Percentiles rank a stretch among this genome's conserved stretches.
Evolutionary conservation across 2,329 filamentous ascomycete species (phyloP).

Genomic region (Aspergillus sp.): DNA sequence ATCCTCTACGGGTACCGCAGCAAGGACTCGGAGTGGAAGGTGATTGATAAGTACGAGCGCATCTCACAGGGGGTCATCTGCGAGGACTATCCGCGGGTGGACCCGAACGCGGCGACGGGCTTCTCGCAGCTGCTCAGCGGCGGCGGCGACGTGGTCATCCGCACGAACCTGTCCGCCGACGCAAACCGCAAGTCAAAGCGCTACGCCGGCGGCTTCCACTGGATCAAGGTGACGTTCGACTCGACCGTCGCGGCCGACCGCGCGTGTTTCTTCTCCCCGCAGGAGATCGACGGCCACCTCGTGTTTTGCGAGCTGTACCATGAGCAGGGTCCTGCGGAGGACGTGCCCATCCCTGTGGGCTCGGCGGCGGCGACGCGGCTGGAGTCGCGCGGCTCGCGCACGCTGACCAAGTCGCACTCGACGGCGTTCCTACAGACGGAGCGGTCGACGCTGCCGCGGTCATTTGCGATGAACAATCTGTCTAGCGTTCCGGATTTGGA

Average conservation of each 20-base stretch:
- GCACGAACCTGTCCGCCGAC: constrained; percentile 64
- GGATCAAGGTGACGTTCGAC: constrained; percentile 86
- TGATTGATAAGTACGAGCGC: constrained; percentile 82
- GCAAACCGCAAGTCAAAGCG: constrained; percentile 77
- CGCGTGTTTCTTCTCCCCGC: constrained; percentile 67
- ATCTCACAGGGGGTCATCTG: constrained; percentile 77
- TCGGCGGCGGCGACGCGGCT: constrained; percentile 23
- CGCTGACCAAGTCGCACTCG: constrained; percentile 35
- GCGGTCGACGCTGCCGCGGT: constrained; percentile 37
- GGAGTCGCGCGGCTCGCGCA: constrained; percentile 29
- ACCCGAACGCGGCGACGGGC: constrained; percentile 66
- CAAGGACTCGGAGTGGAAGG: constrained; percentile 71
- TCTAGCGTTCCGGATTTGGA: constrained; percentile 28
- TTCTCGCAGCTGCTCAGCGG: constrained; percentile 72
- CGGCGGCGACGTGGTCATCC: constrained; percentile 68
- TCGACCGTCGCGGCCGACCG: constrained; percentile 68
- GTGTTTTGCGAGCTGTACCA: constrained; percentile 70
- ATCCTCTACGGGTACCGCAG: constrained; percentile 79
- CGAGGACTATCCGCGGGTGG: constrained; percentile 86
- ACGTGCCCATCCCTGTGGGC: constrained; percentile 60
- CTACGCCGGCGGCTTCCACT: constrained; percentile 81
- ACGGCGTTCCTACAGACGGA: constrained; percentile 34
- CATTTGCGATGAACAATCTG: constrained; percentile 39
- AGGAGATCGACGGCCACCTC: constrained; percentile 66
- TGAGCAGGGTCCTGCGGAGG: constrained; percentile 61